These are phyloP conservation scores for Pulveroboletus sp. DNA, from an alignment of 768 basidiomycete species.

Conservation along the genomic window DNA sequence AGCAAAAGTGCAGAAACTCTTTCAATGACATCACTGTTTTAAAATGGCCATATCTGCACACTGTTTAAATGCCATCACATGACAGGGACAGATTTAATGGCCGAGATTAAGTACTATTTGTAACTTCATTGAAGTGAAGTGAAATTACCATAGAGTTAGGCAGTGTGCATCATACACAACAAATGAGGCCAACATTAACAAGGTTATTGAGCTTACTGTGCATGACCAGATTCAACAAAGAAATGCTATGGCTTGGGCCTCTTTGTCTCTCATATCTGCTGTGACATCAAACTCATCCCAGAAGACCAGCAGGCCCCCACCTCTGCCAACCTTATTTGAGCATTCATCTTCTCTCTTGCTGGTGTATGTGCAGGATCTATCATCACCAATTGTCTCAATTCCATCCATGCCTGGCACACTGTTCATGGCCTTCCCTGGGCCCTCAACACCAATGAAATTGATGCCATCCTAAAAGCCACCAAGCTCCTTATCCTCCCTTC, in stretches of 20 bases:
- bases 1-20: too few relatives aligned
- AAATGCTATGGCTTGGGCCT: constrained; percentile 36
- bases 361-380: constrained; percentile 7
- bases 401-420: constrained; percentile 25
- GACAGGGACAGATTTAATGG: too few relatives aligned
- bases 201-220: too few relatives aligned
- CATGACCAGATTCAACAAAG: background rate
- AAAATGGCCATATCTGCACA: too few relatives aligned
- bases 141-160: too few relatives aligned
- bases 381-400: constrained; percentile 13
- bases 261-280: constrained; percentile 36
- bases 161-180: too few relatives aligned
- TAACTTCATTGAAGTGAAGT: too few relatives aligned
- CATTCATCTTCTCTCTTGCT: constrained; percentile 7
- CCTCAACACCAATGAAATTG: constrained; percentile 1
- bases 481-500: constrained; percentile 10
- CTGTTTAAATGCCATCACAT: too few relatives aligned
- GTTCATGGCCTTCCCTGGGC: constrained; percentile 23
- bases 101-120: too few relatives aligned
- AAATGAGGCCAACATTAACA: too few relatives aligned
- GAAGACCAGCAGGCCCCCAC: constrained; percentile 17
- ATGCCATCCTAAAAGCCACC: constrained; percentile 16
- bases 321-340: background rate
- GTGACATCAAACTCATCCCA: constrained; percentile 15
- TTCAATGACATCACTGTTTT: too few relatives aligned